A percentile compares a stretch with the other conserved stretches of the same genome.
Conservation (phyloP, 2,329 filamentous ascomycete species). For the Penicillium palitans region DNA sequence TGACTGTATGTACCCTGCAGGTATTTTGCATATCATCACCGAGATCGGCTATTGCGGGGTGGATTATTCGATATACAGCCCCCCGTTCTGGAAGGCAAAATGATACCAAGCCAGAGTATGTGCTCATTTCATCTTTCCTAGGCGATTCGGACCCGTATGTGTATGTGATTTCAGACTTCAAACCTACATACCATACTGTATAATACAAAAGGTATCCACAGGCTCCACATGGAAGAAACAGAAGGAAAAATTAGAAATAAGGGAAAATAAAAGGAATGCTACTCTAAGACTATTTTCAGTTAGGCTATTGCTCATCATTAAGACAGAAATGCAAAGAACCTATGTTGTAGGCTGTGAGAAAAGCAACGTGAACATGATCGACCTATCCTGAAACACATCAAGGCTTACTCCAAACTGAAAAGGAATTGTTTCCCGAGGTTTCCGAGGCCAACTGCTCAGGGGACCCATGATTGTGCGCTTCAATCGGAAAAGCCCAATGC, state of each 20-base stretch:
- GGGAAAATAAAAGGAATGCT: neutral
- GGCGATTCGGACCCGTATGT: neutral
- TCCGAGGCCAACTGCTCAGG: neutral
- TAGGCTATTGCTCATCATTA: neutral
- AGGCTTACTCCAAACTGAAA: neutral
- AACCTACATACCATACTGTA: conserved; percentile 2
- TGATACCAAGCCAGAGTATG: neutral
- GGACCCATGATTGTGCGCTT: conserved; percentile 1
- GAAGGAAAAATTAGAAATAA: neutral
- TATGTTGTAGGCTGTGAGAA: neutral
- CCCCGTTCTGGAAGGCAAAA: neutral
- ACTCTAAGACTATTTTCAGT: neutral
- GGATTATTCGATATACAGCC: neutral
- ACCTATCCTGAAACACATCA: neutral
- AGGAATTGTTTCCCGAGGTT: neutral
- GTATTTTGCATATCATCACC: conserved; percentile 9
- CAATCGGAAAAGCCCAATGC: neutral
- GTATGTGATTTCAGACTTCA: neutral
- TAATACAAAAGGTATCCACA: neutral
- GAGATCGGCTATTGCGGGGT: conserved; percentile 13
- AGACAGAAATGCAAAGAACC: neutral
- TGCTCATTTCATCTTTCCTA: neutral
- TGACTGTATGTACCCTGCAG: neutral
- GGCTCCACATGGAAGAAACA: neutral
- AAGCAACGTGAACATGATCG: neutral